phyloP scores from a whole-genome alignment of 2,329 filamentous ascomycete genomes.

The Aureobasidium uvarum region DNA sequence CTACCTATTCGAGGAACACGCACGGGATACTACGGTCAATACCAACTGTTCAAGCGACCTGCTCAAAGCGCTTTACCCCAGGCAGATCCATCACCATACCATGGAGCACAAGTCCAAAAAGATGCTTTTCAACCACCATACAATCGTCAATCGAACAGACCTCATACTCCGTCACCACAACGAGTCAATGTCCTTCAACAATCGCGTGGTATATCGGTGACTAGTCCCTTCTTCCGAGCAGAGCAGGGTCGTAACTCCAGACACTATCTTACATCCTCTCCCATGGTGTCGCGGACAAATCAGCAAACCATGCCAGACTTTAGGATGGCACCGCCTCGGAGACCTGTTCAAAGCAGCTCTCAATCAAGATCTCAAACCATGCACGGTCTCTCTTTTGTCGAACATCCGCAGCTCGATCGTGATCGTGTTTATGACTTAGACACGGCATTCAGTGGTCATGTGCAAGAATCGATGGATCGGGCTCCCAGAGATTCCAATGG shows the following conservation, averaged over 20 bases:
- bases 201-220: not conserved
- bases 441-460: not conserved
- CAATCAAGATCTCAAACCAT: slow-evolving; percentile 30
- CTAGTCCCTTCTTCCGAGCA: slow-evolving; percentile 14
- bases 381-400: slow-evolving; percentile 41
- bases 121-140: not conserved
- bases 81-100: not conserved
- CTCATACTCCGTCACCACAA: slow-evolving; percentile 15
- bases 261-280: not conserved
- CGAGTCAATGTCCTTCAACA: not conserved
- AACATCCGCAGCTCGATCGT: slow-evolving; percentile 32
- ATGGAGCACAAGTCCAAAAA: not conserved
- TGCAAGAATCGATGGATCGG: not conserved
- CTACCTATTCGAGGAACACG: not conserved
- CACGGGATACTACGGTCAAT: not conserved
- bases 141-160: not conserved
- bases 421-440: not conserved
- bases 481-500: slow-evolving; percentile 29
- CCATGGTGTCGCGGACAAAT: not conserved
- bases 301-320: not conserved
- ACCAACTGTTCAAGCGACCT: not conserved
- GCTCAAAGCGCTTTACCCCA: not conserved
- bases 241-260: not conserved
- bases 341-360: slow-evolving; percentile 1
- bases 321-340: slow-evolving; percentile 10